Evolutionary conservation across 2,329 filamentous ascomycete species (phyloP).

Genomic region (Pestalotiopsis sp.): DNA sequence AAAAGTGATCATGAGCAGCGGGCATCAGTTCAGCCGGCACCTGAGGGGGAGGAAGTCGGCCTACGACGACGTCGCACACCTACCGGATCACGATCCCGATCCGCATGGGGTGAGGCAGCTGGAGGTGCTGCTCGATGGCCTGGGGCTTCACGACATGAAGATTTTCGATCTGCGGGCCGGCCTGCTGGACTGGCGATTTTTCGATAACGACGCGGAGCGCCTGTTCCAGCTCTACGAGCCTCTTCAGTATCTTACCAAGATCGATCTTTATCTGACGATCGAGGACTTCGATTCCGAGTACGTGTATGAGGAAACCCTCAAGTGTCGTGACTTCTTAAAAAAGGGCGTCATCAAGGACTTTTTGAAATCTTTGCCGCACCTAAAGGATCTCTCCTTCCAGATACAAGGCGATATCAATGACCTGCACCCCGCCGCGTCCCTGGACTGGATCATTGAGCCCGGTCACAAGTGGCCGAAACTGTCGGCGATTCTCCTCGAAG

Average conservation of each 20-base stretch:
- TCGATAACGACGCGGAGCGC: neutral
- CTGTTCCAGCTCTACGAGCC: neutral
- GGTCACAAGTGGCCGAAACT: neutral
- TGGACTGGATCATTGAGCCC: neutral
- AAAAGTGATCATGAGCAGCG: constrained; percentile 13
- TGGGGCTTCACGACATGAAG: neutral
- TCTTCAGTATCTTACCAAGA: neutral
- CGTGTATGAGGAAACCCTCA: neutral
- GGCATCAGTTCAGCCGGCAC: neutral
- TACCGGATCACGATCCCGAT: neutral
- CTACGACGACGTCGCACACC: neutral
- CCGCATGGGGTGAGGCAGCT: neutral
- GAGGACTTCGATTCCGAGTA: neutral
- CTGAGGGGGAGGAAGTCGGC: neutral
- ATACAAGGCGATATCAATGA: neutral
- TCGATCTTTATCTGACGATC: neutral
- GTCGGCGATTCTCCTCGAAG: neutral
- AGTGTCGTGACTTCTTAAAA: neutral
- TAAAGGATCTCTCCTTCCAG: neutral
- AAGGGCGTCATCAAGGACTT: neutral
- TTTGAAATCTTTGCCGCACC: neutral
- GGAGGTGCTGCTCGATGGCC: constrained; percentile 1
- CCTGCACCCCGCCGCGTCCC: neutral
- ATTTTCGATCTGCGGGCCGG: neutral
- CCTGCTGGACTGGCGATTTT: neutral